Percentiles rank a stretch among this genome's conserved stretches.
phyloP scores from a whole-genome alignment of 1,139 yeast species.

The Taiozyma sp. region DNA sequence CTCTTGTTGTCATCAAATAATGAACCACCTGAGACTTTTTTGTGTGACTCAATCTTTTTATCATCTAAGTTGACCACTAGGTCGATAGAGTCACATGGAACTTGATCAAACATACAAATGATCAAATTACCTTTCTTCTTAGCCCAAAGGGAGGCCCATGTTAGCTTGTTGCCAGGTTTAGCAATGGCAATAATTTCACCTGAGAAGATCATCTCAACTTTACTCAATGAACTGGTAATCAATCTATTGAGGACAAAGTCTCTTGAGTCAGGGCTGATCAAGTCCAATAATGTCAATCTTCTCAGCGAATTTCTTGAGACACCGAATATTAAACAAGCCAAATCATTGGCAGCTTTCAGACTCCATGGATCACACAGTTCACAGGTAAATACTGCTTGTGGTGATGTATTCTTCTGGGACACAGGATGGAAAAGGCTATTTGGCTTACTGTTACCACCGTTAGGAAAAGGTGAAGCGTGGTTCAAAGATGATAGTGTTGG shows the following conservation, averaged over 20 bases:
- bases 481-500: not conserved
- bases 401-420: slow-evolving; percentile 61
- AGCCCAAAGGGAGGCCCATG: slow-evolving; percentile 89
- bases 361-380: slow-evolving; percentile 73
- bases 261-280: slow-evolving; percentile 71
- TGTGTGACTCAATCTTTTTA: slow-evolving; percentile 14
- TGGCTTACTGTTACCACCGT: slow-evolving; percentile 5
- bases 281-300: slow-evolving; percentile 64
- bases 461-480: slow-evolving; percentile 23
- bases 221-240: slow-evolving; percentile 26
- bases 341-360: slow-evolving; percentile 80
- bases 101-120: slow-evolving; percentile 85
- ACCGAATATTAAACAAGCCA: slow-evolving; percentile 87
- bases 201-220: slow-evolving; percentile 42
- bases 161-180: slow-evolving; percentile 44
- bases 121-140: slow-evolving; percentile 66
- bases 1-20: slow-evolving; percentile 26
- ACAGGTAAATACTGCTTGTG: slow-evolving; percentile 84
- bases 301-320: slow-evolving; percentile 62
- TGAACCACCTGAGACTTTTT: slow-evolving; percentile 25
- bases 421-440: slow-evolving; percentile 46
- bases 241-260: slow-evolving; percentile 59
- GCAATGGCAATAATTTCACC: slow-evolving; percentile 52
- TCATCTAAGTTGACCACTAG: slow-evolving; percentile 30
- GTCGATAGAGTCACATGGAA: slow-evolving; percentile 76